Base-by-base conservation (phyloP, 805 yeast species). In the Suhomyces sp. region DNA sequence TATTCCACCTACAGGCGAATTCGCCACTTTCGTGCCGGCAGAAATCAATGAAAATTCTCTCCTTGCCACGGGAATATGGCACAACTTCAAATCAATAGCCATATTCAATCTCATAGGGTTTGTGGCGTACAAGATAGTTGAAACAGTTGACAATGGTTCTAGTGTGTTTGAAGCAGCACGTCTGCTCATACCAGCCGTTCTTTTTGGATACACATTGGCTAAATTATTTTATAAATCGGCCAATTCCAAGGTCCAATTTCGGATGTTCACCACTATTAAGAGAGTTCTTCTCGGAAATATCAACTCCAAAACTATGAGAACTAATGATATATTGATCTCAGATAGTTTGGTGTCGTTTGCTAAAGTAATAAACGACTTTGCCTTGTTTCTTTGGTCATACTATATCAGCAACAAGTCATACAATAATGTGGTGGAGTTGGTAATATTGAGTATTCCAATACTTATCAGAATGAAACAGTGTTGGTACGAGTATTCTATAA, bases 271-370 rank as follows among this genome's bases (percentile, higher is more conserved):
- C 19, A 81, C 89, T 0, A 57, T 84, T 40, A 71, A 70, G 49
- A 72, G 96, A 49, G 73, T 88, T 4, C 48, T 79, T 5, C 48
- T 64, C 2, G 96, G 96, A 2, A 74, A 77, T 2, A 83, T 90
- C 31, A 86, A 87, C 61, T 68, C 73, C 9, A 60, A 68, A 13
- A 78, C 79, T 13, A 69, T 81, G 66, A 74, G 96, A 60, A 81
- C 88, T 15, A 87, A 88, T 51, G 97, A 93, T 65, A 88, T 93
- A 38, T 69, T 94, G 46, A 66, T 92, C 12, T 83, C 96, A 6
- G 99, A 93, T 71, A 84, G 91, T 5, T 73, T 94, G 46, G 87
- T 96, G 0, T 90, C 97, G 0, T 90, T 87, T 65, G 75, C 90
- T 3, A 85, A 84, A 63, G 88, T 90, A 0, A 61, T 90, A 47